Base-by-base conservation (phyloP, 352 stramenopile species). In the Thraustochytrium striatum region DNA sequence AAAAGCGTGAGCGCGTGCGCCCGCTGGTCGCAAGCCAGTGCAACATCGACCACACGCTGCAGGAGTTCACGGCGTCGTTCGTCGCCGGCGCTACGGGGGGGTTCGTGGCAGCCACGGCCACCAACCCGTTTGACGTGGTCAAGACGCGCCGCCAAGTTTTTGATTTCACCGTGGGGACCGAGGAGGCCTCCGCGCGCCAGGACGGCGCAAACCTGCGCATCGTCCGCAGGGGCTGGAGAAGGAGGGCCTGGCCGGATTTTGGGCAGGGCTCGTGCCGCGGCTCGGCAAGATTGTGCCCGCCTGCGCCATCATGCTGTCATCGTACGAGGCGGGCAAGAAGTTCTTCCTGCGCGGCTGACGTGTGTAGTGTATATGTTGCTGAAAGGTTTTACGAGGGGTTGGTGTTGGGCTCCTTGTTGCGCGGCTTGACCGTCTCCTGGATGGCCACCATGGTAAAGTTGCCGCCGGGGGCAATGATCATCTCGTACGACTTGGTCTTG, bases 91-190 rank as follows among this genome's bases (percentile, higher is more conserved):
- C 91, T 8, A 78, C 89, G 0, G 91, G 92, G 0, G 93, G 94
- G 43, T 85, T 89, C 0, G 84, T 98, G 38, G 92, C 94, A 3
- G 90, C 93, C 3, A 90, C 88, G 8, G 80, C 92, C 30, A 98
- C 94, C 41, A 98, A 93, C 3, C 94, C 94, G 0, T 96, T 98
- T 72, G 94, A 98, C 84, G 92, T 98, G 53, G 89, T 98, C 53
- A 98, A 98, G 85, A 98, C 94, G 36, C 85, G 95, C 32, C 86
- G 91, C 75, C 90, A 94, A 79, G 88, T 94, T 3, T 61, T 59
- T 7, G 52, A 84, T 28, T 81, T 68, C 58, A 33, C 43, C 3
- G 25, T 32, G 0, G 61, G 30, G 11, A 36, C 50, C n/a, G 0
- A 19, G 11, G 21, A 3, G 0, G 79, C 33, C 21, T 73, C 75